Percentiles rank a stretch among this genome's conserved stretches.
phyloP scores from a whole-genome alignment of 495 filamentous ascomycete genomes.

The Penicillium canescens region DNA sequence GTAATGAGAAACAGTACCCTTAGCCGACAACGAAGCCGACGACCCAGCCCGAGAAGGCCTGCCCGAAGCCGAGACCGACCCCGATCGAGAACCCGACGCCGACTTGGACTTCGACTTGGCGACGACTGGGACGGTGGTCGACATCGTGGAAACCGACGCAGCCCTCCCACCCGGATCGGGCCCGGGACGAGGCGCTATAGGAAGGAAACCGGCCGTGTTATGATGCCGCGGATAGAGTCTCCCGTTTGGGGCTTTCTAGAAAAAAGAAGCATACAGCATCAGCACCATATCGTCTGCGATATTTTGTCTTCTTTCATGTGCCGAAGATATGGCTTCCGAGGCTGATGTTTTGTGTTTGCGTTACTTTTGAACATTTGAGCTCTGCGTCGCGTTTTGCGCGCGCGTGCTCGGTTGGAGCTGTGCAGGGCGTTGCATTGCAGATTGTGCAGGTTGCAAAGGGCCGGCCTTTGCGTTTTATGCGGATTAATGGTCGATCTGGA shows the following conservation, averaged over 20 bases:
- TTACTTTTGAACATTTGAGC: conserved; percentile 53
- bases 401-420: conserved; percentile 84
- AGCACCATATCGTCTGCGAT: conserved; percentile 31
- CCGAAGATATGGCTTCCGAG: conserved; percentile 23
- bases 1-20: conserved; percentile 1
- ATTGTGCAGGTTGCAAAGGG: conserved; percentile 96
- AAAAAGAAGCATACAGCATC: conserved; percentile 29
- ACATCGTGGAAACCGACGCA: conserved; percentile 12
- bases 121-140: not conserved
- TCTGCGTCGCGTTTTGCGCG: conserved; percentile 94
- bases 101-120: conserved; percentile 1
- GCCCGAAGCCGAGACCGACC: not conserved
- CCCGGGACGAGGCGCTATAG: conserved; percentile 38
- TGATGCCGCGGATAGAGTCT: conserved; percentile 33
- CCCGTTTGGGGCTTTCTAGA: conserved; percentile 37
- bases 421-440: conserved; percentile 87
- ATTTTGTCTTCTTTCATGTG: conserved; percentile 19
- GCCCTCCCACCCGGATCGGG: conserved; percentile 11
- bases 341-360: conserved; percentile 30
- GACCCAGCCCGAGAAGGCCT: conserved; percentile 4
- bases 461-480: conserved; percentile 96
- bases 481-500: conserved; percentile 83
- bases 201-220: conserved; percentile 31
- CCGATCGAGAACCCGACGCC: not conserved
- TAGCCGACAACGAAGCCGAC: conserved; percentile 8